Evolutionary conservation across 2,329 filamentous ascomycete genomes (phyloP).

Genomic region (Dothideomycetes sp.): DNA sequence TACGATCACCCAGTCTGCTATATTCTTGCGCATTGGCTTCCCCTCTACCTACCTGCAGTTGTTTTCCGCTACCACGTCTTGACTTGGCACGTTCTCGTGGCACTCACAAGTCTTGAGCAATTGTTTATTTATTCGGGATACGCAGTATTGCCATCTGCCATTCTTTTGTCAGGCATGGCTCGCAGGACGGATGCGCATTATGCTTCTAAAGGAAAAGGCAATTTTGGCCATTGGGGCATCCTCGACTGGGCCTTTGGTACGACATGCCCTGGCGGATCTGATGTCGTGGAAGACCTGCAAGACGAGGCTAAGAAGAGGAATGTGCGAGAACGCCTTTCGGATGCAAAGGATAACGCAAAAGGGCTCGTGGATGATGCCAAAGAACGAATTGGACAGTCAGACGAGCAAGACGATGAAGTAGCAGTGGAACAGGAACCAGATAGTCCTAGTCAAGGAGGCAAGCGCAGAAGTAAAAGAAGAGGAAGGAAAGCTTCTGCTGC

Average conservation of each 20-base stretch:
- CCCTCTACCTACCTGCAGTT: slow-evolving; percentile 54
- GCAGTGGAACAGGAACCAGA: background rate
- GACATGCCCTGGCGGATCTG: slow-evolving; percentile 27
- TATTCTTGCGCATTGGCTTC: slow-evolving; percentile 52
- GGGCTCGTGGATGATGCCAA: slow-evolving; percentile 7
- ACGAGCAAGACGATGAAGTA: slow-evolving; percentile 1
- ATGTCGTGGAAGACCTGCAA: slow-evolving; percentile 43
- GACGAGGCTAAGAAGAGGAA: slow-evolving; percentile 46
- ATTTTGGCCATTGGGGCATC: slow-evolving; percentile 50
- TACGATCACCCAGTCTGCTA: slow-evolving; percentile 59
- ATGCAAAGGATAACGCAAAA: slow-evolving; percentile 23
- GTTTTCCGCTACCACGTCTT: slow-evolving; percentile 59
- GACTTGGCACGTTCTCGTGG: slow-evolving; percentile 57
- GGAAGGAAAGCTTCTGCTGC: background rate
- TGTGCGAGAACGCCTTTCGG: slow-evolving; percentile 31
- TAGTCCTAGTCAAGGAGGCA: background rate
- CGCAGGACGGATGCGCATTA: slow-evolving; percentile 49
- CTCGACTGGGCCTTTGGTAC: slow-evolving; percentile 53
- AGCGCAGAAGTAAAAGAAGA: background rate
- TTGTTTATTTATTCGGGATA: slow-evolving; percentile 59
- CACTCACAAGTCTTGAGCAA: slow-evolving; percentile 54
- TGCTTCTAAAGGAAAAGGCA: slow-evolving; percentile 35
- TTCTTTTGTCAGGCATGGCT: slow-evolving; percentile 48
- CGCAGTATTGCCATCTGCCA: slow-evolving; percentile 45
- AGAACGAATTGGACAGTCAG: background rate